A percentile compares a stretch with the other conserved stretches of the same genome.
These are phyloP conservation scores for Linderina pennispora DNA, from an alignment of 192 early-diverging fungal genomes.

Conservation along the genomic window DNA sequence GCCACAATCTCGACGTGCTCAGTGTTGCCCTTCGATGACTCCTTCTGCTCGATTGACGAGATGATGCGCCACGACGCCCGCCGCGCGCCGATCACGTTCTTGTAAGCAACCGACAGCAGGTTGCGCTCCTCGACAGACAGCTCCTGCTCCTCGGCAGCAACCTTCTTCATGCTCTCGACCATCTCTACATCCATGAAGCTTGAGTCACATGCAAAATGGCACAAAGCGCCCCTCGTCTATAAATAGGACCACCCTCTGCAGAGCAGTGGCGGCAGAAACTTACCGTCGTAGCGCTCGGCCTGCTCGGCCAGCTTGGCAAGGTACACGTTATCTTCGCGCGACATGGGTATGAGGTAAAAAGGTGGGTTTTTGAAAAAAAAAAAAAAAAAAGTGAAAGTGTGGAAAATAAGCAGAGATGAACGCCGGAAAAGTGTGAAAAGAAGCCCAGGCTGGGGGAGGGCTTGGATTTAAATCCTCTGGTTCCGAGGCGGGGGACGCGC, in stretches of 20 bases:
- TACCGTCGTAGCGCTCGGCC: conserved; percentile 99
- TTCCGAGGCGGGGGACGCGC: too few species aligned
- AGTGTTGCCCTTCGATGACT: conserved; percentile 81
- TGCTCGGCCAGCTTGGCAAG: conserved; percentile 99
- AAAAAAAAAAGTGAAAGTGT: neutral
- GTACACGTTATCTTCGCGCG: conserved; percentile 81
- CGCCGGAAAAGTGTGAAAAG: neutral
- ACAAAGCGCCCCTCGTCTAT: neutral
- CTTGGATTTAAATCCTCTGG: neutral
- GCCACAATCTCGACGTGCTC: conserved; percentile 80
- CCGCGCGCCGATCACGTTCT: conserved; percentile 97
- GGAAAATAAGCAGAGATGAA: neutral
- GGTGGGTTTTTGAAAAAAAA: neutral
- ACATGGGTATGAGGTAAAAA: conserved; percentile 7
- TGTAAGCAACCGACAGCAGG: conserved; percentile 95
- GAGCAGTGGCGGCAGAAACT: too few species aligned
- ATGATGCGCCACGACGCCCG: conserved; percentile 97
- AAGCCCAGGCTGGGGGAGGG: neutral
- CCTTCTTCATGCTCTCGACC: conserved; percentile 69
- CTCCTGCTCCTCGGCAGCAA: conserved; percentile 54
- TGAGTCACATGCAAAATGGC: conserved; percentile 4
- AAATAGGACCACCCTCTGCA: too few species aligned
- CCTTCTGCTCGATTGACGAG: conserved; percentile 95
- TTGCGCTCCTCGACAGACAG: conserved; percentile 97
- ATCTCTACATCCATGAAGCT: conserved; percentile 78